Percentiles rank a stretch among this genome's conserved stretches.
Conservation (phyloP, 2,329 filamentous ascomycete species). For the Apiospora phragmitis region DNA sequence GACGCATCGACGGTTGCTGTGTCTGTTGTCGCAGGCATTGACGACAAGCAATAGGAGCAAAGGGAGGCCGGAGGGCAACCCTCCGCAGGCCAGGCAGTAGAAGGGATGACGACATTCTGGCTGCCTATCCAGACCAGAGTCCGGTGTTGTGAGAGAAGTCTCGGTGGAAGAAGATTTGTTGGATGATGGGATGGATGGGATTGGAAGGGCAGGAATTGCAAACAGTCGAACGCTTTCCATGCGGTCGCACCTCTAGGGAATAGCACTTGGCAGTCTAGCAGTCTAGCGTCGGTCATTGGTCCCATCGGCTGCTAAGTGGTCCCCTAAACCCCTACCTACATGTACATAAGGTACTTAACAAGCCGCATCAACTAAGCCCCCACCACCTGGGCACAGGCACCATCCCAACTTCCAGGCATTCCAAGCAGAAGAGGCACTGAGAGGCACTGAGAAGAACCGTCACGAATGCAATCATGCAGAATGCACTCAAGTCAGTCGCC, state of each 20-base stretch:
- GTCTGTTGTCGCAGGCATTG: slow-evolving; percentile 41
- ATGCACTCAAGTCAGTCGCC: too few relatives aligned
- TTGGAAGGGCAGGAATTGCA: not conserved
- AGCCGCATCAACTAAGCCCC: too few relatives aligned
- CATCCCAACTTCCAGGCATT: too few relatives aligned
- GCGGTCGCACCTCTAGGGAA: not conserved
- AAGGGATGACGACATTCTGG: slow-evolving; percentile 26
- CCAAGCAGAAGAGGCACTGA: too few relatives aligned
- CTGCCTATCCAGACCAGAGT: slow-evolving; percentile 21
- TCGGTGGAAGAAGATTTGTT: not conserved
- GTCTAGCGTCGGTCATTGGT: not conserved
- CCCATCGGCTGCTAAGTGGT: too few relatives aligned
- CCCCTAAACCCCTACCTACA: not conserved
- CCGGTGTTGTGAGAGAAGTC: slow-evolving; percentile 9
- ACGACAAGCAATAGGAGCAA: slow-evolving; percentile 46
- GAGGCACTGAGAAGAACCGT: too few relatives aligned
- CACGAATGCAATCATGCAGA: too few relatives aligned
- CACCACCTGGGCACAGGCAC: too few relatives aligned
- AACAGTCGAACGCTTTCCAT: not conserved
- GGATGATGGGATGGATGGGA: not conserved
- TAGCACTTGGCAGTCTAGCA: too few relatives aligned
- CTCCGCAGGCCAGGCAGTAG: slow-evolving; percentile 44
- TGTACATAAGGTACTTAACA: too few relatives aligned
- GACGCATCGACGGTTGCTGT: slow-evolving; percentile 10
- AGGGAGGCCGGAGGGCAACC: slow-evolving; percentile 38